These are phyloP conservation scores for Acanthamoeba lenticulata DNA, from an alignment of 208 protist species.

Conservation along the genomic window DNA sequence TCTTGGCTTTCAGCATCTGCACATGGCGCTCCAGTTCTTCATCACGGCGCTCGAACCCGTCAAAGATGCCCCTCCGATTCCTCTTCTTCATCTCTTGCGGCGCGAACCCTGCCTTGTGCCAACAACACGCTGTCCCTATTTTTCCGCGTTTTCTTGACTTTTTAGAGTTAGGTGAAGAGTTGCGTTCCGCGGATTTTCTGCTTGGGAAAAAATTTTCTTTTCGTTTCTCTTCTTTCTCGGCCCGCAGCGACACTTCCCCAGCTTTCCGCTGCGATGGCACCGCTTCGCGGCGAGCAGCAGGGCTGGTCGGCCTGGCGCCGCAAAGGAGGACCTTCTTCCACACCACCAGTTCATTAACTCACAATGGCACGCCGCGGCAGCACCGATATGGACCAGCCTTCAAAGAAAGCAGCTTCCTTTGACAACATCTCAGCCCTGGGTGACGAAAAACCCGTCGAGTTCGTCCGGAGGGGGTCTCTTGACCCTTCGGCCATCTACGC, in stretches of 20 bases:
- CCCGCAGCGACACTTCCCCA: no score
- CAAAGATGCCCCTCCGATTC: neutral
- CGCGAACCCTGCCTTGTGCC: neutral
- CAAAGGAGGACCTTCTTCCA: neutral
- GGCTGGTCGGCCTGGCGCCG: no score
- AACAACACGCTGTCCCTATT: neutral
- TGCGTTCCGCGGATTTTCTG: no score
- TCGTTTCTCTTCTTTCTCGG: no score
- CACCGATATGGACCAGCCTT: neutral
- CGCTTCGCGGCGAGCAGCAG: no score
- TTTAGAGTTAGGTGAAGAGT: neutral
- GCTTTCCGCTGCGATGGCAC: no score
- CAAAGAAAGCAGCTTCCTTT: neutral
- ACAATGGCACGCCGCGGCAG: neutral
- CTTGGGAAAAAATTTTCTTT: no score
- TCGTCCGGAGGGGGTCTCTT: neutral
- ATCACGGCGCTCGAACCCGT: neutral
- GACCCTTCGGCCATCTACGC: slow-evolving; percentile 6
- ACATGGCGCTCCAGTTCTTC: neutral
- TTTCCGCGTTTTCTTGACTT: neutral
- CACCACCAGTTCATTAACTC: neutral
- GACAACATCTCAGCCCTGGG: neutral
- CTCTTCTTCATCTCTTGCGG: neutral
- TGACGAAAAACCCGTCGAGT: neutral
- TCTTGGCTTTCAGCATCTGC: neutral